Evolutionary conservation across 345 rosid species (phyloP).

Genomic region (Arabis alpina): DNA sequence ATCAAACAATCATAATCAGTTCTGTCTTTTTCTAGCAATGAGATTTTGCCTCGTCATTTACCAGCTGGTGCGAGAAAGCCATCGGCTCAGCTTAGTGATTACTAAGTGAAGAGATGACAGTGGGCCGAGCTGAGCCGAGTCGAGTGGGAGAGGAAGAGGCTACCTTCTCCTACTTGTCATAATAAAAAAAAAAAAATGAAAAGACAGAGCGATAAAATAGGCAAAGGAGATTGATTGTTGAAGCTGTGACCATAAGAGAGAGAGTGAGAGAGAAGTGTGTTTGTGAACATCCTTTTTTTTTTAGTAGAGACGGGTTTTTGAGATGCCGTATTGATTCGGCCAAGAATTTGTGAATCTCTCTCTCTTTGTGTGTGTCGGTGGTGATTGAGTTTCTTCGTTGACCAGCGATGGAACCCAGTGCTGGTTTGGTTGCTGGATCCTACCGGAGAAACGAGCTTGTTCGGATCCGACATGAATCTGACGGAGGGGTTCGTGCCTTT

Average conservation of each 20-base stretch:
- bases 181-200: background rate
- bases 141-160: slow-evolving; percentile 27
- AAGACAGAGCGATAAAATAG: slow-evolving; percentile 40
- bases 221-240: slow-evolving; percentile 24
- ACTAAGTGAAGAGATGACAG: no score
- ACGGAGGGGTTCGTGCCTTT: slow-evolving; percentile 75
- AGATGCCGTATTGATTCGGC: slow-evolving; percentile 70
- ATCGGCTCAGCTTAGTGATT: slow-evolving; percentile 21
- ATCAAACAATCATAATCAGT: slow-evolving; percentile 24
- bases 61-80: slow-evolving; percentile 13
- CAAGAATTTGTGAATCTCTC: slow-evolving; percentile 20
- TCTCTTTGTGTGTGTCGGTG: slow-evolving; percentile 29
- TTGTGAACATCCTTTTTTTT: slow-evolving; percentile 20
- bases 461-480: slow-evolving; percentile 97
- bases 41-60: slow-evolving; percentile 22
- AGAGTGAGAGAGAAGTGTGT: slow-evolving; percentile 23
- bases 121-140: background rate
- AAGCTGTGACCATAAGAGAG: slow-evolving; percentile 18
- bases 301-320: slow-evolving; percentile 6
- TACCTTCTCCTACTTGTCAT: slow-evolving; percentile 42
- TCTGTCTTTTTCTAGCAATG: slow-evolving; percentile 25
- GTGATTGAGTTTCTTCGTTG: background rate
- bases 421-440: slow-evolving; percentile 99
- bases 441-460: slow-evolving; percentile 95
- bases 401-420: slow-evolving; percentile 79